Evolutionary conservation across 805 yeast genomes (phyloP), one percentile per base, ranked within the genome.

Genomic region (Candida adriatica): DNA sequence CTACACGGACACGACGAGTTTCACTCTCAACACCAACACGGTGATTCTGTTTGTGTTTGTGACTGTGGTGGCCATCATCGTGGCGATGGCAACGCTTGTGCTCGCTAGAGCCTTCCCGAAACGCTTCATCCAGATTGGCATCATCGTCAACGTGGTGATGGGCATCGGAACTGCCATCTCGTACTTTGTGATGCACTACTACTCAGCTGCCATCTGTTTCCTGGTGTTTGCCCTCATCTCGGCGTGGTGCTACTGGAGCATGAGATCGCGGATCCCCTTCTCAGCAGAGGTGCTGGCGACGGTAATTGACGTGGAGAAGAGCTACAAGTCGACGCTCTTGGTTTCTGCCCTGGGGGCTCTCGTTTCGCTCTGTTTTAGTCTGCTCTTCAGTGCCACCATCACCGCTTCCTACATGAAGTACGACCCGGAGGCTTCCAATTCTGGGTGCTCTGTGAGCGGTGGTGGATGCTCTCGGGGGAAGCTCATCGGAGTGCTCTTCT

Each of bases 121-220:
- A 31, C 59, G 66, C 33, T 86, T 86, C 55, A 82, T 86, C 43
- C 68, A 70, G 33, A 56, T 75, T 16, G 83, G 94, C 2, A 68
- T 86, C 41, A 62, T 82, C 19, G 58, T 78, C 29, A 84, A 84
- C 49, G 64, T 84, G 9, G 45, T 75, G 2, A 55, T 83, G 35
- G 85, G 90, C 4, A 46, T 85, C 17, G 95, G 82, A 13, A 77
- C 94, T 6, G 73, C 86, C 5, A 77, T 87, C 43, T 79, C 73
- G 56, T 83, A 81, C 49, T 66, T 87, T 46, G 76, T 68, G 2
- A 65, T 70, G 43, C 62, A 66, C 19, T 81, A 83, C 56, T 85
- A 79, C 64, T 77, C 90, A 5, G 90, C 94, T 0, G 95, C 86
- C 3, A 64, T 83, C 38, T 86, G 79, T 22, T 80, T 79, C 42